phyloP scores from a whole-genome alignment of 768 basidiomycete genomes.

The Trametopsis cervina region DNA sequence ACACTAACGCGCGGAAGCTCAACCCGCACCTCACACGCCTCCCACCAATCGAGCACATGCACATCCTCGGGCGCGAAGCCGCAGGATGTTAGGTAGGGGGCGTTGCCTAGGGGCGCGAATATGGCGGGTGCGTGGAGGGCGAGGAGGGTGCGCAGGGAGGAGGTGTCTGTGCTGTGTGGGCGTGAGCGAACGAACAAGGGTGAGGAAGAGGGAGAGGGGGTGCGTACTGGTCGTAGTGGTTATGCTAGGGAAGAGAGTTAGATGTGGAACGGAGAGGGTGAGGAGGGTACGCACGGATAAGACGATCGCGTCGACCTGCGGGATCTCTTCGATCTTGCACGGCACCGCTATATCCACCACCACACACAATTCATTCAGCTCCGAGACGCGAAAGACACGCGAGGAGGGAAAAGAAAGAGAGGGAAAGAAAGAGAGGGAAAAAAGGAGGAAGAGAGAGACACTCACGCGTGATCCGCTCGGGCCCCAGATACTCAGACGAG shows the following conservation, averaged over 20 bases:
- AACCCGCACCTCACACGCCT: slow-evolving; percentile 21
- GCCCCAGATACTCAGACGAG: slow-evolving; percentile 25
- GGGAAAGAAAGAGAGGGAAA: too few relatives aligned
- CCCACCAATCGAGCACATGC: slow-evolving; percentile 49
- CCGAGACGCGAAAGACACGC: not conserved
- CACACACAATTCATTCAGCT: not conserved
- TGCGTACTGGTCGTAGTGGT: slow-evolving; percentile 32
- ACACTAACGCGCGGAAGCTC: slow-evolving; percentile 18
- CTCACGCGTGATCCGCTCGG: slow-evolving; percentile 27
- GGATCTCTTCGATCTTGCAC: slow-evolving; percentile 36
- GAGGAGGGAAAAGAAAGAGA: too few relatives aligned
- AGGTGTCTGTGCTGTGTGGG: slow-evolving; percentile 25
- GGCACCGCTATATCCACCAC: slow-evolving; percentile 24
- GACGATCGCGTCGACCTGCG: slow-evolving; percentile 42
- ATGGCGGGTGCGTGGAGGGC: slow-evolving; percentile 28
- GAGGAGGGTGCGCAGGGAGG: slow-evolving; percentile 25
- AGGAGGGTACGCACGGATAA: slow-evolving; percentile 32
- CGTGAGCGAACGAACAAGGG: not conserved
- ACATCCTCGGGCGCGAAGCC: slow-evolving; percentile 24
- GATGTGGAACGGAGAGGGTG: not conserved
- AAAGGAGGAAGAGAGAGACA: slow-evolving; percentile 14
- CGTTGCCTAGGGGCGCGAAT: slow-evolving; percentile 41
- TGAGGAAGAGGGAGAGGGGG: too few relatives aligned
- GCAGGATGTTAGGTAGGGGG: slow-evolving; percentile 25
- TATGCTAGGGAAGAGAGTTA: slow-evolving; percentile 19